Conservation (phyloP, 2,329 filamentous ascomycete species). For the Sporothrix brunneoviolacea region DNA sequence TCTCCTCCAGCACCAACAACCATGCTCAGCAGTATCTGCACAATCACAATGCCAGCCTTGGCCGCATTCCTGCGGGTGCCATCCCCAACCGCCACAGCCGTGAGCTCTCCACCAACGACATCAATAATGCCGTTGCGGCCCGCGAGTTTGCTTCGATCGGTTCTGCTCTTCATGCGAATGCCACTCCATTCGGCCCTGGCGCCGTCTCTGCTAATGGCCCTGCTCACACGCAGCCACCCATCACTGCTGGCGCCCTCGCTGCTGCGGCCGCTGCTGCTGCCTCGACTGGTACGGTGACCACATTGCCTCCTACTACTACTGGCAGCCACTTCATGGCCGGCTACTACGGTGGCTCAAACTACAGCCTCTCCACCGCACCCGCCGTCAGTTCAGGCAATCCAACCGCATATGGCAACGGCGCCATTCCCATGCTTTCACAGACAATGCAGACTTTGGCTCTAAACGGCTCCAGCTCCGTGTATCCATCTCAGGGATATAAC, state of each 20-base stretch:
- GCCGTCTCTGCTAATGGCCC: constrained; percentile 31
- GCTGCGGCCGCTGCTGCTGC: constrained; percentile 23
- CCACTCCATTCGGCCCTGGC: constrained; percentile 68
- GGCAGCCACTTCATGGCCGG: constrained; percentile 24
- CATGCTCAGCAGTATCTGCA: constrained; percentile 60
- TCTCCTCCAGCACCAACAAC: constrained; percentile 45
- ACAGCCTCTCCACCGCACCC: constrained; percentile 11
- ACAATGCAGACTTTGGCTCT: constrained; percentile 62
- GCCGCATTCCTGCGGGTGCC: constrained; percentile 65
- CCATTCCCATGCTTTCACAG: constrained; percentile 57
- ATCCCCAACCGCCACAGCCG: constrained; percentile 64
- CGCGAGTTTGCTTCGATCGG: constrained; percentile 56
- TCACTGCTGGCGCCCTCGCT: constrained; percentile 18
- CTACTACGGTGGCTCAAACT: constrained; percentile 22
- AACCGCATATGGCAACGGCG: constrained; percentile 32
- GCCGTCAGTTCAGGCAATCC: constrained; percentile 17
- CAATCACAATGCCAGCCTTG: constrained; percentile 75
- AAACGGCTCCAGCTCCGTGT: constrained; percentile 40
- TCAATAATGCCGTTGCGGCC: constrained; percentile 27
- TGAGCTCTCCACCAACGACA: constrained; percentile 53
- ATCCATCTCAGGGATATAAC: constrained; percentile 51
- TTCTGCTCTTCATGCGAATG: constrained; percentile 72
- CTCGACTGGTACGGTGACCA: constrained; percentile 15
- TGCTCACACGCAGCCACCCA: constrained; percentile 19
- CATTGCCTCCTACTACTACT: constrained; percentile 16